Evolutionary conservation across 2,329 filamentous ascomycete genomes (phyloP), one percentile per base, ranked within the genome.

Genomic region (Alternaria consortialis): DNA sequence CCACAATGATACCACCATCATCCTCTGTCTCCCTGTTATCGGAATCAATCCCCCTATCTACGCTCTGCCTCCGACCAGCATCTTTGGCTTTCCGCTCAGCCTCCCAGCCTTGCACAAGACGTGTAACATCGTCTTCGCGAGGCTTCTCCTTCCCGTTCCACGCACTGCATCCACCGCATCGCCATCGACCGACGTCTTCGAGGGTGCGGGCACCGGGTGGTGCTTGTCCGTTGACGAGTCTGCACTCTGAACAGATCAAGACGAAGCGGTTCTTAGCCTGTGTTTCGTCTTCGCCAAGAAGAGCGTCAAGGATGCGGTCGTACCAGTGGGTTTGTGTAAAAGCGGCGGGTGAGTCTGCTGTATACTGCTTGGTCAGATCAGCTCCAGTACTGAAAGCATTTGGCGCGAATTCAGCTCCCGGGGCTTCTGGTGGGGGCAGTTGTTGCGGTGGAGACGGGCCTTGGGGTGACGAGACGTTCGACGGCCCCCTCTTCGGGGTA

Each of bases 211-310:
- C 90, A 1, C 95, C 95, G 0, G 95, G 94, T 2, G 95, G 94
- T 4, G 95, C 95, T 76, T 97, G 95, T 0, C 96, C 95, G 75
- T 99, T 99, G 48, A 99, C 94, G 1, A 97, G 86, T 31, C 92
- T 86, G 77, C 95, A 99, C 39, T 86, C 84, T 32, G 83, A 79
- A 80, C 95, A 99, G 56, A 99, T 92, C 65, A 99, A 83, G 7
- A 89, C 94, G 60, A 97, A 88, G 17, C 95, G 89, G 78, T 98
- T 98, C 82, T 93, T 96, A 2, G 94, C 88, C 12, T 91, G 89
- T 5, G 92, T 96, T 80, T 99, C 95, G 73, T 99, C 95, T 74
- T 99, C 95, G 51, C 95, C 95, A 0, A 99, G 86, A 27, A 99
- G 87, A 0, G 97, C 87, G 73, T 99, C 95, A 58, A 99, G 84